These are phyloP conservation scores for Tilletia walkeri DNA, from an alignment of 1,284 basidiomycete species.

Conservation along the genomic window DNA sequence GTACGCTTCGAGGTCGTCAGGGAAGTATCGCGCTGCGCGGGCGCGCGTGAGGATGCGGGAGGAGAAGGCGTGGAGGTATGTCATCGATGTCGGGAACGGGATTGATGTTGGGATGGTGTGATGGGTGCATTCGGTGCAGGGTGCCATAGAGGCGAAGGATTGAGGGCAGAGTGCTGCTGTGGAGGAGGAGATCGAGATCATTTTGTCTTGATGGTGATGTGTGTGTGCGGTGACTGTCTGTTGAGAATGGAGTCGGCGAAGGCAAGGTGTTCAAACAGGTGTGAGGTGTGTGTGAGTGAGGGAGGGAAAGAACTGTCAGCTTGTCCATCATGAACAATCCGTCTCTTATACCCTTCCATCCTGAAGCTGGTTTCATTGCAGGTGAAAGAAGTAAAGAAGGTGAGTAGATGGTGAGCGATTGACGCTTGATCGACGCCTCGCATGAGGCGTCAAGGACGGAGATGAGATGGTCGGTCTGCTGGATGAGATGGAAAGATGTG, in stretches of 20 bases:
- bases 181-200: constrained; percentile 4
- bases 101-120: not conserved
- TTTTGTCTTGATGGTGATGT: not conserved
- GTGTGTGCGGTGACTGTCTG: too few species aligned
- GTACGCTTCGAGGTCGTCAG: not conserved
- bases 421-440: constrained; percentile 2
- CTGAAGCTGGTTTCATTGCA: too few species aligned
- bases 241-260: too few species aligned
- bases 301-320: constrained; percentile 66
- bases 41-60: not conserved
- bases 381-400: not conserved
- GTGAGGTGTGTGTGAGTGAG: not conserved
- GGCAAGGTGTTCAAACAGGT: constrained; percentile 69
- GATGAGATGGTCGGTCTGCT: not conserved
- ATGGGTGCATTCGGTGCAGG: constrained; percentile 14
- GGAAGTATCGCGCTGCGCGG: not conserved
- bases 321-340: not conserved
- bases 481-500: not conserved
- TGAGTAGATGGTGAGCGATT: not conserved
- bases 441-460: too few species aligned
- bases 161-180: constrained; percentile 9
- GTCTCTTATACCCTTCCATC: too few species aligned
- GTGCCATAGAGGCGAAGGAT: not conserved
- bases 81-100: not conserved
- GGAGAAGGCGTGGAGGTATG: not conserved